Percentiles rank a stretch among this genome's conserved stretches.
Evolutionary conservation across 495 filamentous ascomycete genomes (phyloP).

Genomic region (Aspergillus bridgeri): DNA sequence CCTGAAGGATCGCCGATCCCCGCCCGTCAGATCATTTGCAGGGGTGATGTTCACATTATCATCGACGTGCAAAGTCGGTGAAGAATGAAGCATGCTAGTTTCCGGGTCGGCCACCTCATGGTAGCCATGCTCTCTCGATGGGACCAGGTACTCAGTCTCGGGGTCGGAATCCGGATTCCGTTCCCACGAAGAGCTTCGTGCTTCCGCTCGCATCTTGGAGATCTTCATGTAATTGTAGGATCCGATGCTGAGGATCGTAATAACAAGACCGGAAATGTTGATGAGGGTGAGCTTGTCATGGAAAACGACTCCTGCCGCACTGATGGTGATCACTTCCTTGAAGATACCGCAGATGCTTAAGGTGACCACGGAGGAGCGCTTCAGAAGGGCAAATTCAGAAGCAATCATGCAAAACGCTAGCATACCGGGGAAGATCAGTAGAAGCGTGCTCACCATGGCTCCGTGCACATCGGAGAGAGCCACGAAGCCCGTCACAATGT

Average conservation of each 20-base stretch:
- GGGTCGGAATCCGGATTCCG: conserved; percentile 30
- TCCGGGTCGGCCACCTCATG: conserved; percentile 26
- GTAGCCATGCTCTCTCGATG: conserved; percentile 26
- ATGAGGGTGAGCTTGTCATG: conserved; percentile 84
- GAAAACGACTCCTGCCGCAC: conserved; percentile 82
- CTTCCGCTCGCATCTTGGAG: conserved; percentile 76
- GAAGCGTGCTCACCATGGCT: conserved; percentile 44
- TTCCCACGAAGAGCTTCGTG: conserved; percentile 32
- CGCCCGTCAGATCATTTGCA: conserved; percentile 18
- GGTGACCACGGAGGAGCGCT: conserved; percentile 94
- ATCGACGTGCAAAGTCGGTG: conserved; percentile 17
- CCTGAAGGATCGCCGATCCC: conserved; percentile 33
- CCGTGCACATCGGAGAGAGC: conserved; percentile 65
- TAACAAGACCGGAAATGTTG: conserved; percentile 81
- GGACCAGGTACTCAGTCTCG: conserved; percentile 30
- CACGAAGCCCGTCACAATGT: conserved; percentile 59
- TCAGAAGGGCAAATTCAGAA: conserved; percentile 90
- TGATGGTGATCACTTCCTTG: conserved; percentile 97
- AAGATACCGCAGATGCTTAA: conserved; percentile 97
- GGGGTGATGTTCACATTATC: conserved; percentile 31
- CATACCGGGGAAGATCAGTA: conserved; percentile 84
- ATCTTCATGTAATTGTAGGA: conserved; percentile 96
- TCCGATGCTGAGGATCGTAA: conserved; percentile 82
- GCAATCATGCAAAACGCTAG: conserved; percentile 97
- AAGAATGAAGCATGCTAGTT: conserved; percentile 18